A percentile compares a stretch with the other conserved stretches of the same genome.
These are phyloP conservation scores for Paramecium primaurelia DNA, from an alignment of 73 alveolate species.

Conservation along the genomic window DNA sequence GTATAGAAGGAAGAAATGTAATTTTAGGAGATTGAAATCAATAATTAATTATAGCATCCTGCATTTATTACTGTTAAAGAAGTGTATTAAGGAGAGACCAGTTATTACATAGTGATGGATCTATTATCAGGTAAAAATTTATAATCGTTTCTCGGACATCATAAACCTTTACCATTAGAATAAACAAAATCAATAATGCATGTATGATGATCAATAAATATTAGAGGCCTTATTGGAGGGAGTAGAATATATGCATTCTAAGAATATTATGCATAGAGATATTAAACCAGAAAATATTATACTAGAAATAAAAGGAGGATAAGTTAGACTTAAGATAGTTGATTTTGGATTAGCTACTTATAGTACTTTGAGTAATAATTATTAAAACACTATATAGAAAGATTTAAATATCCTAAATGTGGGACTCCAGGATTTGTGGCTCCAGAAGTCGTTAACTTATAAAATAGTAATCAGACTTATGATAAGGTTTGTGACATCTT, in stretches of 20 bases:
- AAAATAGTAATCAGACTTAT: constrained; percentile 1
- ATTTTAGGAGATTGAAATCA: neutral
- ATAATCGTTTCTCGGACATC: constrained; percentile 11
- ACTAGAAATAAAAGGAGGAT: neutral
- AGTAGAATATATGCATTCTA: constrained; percentile 32
- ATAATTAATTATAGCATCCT: constrained; percentile 3
- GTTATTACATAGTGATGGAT: constrained; percentile 50
- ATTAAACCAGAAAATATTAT: constrained; percentile 54
- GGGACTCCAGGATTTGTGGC: constrained; percentile 47
- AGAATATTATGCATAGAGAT: constrained; percentile 61
- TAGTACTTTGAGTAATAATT: neutral
- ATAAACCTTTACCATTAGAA: neutral
- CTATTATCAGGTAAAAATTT: constrained; percentile 37
- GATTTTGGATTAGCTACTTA: constrained; percentile 61
- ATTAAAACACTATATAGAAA: neutral
- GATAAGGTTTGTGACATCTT: constrained; percentile 11
- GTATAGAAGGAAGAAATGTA: constrained; percentile 13
- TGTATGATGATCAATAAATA: neutral
- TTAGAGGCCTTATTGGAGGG: constrained; percentile 54
- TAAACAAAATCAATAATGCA: constrained; percentile 41
- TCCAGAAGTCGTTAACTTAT: neutral
- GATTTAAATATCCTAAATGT: constrained; percentile 21
- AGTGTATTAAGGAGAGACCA: constrained; percentile 52
- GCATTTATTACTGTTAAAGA: constrained; percentile 41
- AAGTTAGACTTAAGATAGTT: constrained; percentile 33